Conservation (phyloP, 1,139 yeast species). For the Debaryomyces sp. region DNA sequence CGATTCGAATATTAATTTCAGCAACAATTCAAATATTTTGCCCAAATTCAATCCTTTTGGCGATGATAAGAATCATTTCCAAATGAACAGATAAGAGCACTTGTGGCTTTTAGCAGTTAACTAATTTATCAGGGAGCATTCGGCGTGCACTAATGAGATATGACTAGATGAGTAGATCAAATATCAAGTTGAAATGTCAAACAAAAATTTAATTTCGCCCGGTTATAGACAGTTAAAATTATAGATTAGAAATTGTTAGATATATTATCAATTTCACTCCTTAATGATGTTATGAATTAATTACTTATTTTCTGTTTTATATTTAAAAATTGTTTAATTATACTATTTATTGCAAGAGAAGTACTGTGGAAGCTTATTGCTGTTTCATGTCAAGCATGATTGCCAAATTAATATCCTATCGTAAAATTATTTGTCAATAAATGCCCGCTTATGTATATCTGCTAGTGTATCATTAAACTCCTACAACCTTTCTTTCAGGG, state of each 20-base stretch:
- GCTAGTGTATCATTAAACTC: not conserved
- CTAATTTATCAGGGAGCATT: not conserved
- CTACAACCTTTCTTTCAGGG: too few relatives aligned
- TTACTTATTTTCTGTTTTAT: conserved; percentile 2
- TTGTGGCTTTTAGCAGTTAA: not conserved
- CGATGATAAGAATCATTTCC: conserved; percentile 14
- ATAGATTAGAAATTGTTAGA: conserved; percentile 4
- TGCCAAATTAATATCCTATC: too few relatives aligned
- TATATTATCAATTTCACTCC: not conserved
- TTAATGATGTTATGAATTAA: conserved; percentile 6
- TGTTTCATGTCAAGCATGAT: too few relatives aligned
- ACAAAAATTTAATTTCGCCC: not conserved
- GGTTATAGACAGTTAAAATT: conserved; percentile 7
- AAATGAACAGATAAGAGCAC: not conserved
- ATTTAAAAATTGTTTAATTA: conserved; percentile 2
- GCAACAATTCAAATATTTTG: conserved; percentile 16
- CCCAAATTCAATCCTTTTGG: conserved; percentile 39
- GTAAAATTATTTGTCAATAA: too few relatives aligned
- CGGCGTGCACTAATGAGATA: not conserved
- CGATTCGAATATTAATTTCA: conserved; percentile 1
- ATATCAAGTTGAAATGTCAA: not conserved
- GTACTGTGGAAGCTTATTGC: not conserved
- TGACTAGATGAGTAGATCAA: not conserved
- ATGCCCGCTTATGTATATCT: too few relatives aligned
- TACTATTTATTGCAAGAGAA: not conserved